A percentile compares a stretch with the other conserved stretches of the same genome.
Evolutionary conservation across 306 rosid species (phyloP).

Genomic region (Pterocarpus santalinus): DNA sequence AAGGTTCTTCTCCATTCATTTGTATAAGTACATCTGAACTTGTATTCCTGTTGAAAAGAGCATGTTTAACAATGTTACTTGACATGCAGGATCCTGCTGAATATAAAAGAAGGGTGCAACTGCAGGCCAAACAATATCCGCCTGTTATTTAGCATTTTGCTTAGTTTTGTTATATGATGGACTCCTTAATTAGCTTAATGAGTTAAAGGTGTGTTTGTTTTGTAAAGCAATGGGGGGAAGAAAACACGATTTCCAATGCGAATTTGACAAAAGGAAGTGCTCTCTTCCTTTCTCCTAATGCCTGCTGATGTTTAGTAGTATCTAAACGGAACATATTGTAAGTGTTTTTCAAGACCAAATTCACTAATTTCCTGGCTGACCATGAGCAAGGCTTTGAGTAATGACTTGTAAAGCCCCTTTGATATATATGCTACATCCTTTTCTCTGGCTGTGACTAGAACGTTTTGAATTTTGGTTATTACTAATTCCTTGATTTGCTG

Average conservation of each 20-base stretch:
- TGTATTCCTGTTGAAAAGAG: neutral
- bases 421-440: neutral
- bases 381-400: neutral
- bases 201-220: neutral
- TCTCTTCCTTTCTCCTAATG: too few relatives aligned
- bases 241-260: too few relatives aligned
- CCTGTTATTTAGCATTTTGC: conserved; percentile 7
- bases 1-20: conserved; percentile 10
- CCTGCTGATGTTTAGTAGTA: too few relatives aligned
- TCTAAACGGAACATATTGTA: neutral
- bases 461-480: neutral
- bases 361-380: neutral
- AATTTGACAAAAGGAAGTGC: too few relatives aligned
- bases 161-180: neutral
- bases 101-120: conserved; percentile 36
- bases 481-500: neutral
- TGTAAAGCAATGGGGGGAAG: too few relatives aligned
- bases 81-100: conserved; percentile 27
- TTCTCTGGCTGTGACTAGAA: neutral
- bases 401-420: neutral
- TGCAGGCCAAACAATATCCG: conserved; percentile 37
- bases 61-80: neutral
- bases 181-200: neutral
- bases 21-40: neutral
- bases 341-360: neutral